Evolutionary conservation across 2,329 filamentous ascomycete species (phyloP).

Genomic region (Trichoderma hamatum): DNA sequence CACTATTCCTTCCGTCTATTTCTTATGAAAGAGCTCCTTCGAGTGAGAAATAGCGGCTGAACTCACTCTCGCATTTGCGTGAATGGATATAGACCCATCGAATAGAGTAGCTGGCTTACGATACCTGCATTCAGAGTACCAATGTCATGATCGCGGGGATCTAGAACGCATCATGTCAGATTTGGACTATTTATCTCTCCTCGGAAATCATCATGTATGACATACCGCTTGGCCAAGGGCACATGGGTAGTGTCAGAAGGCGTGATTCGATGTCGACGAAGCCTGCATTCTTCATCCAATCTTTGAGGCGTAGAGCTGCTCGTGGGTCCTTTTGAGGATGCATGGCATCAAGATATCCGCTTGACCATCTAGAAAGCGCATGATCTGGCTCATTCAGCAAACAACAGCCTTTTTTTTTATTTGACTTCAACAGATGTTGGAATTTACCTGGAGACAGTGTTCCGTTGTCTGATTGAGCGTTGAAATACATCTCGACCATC

Average conservation of each 20-base stretch:
- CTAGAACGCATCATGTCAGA: constrained; percentile 39
- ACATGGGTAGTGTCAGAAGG: constrained; percentile 69
- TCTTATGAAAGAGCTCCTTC: neutral
- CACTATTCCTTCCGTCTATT: neutral
- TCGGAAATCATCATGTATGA: neutral
- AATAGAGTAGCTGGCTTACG: constrained; percentile 56
- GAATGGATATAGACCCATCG: constrained; percentile 60
- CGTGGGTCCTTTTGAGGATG: constrained; percentile 68
- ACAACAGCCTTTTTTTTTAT: neutral
- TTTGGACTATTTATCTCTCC: no score
- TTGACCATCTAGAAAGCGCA: constrained; percentile 69
- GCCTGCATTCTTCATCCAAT: constrained; percentile 62
- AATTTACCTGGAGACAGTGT: constrained; percentile 65
- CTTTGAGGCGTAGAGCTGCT: constrained; percentile 62
- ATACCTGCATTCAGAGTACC: constrained; percentile 58
- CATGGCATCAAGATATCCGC: constrained; percentile 63
- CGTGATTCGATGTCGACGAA: constrained; percentile 69
- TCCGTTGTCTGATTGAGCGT: constrained; percentile 84
- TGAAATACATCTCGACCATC: constrained; percentile 84
- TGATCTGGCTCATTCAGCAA: constrained; percentile 50
- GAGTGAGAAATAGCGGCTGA: neutral
- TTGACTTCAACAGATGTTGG: neutral
- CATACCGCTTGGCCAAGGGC: constrained; percentile 69
- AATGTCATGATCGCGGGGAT: constrained; percentile 55
- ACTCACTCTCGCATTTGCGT: constrained; percentile 53